Conservation (phyloP, 2,329 filamentous ascomycete genomes). For the Hortaea sp. region DNA sequence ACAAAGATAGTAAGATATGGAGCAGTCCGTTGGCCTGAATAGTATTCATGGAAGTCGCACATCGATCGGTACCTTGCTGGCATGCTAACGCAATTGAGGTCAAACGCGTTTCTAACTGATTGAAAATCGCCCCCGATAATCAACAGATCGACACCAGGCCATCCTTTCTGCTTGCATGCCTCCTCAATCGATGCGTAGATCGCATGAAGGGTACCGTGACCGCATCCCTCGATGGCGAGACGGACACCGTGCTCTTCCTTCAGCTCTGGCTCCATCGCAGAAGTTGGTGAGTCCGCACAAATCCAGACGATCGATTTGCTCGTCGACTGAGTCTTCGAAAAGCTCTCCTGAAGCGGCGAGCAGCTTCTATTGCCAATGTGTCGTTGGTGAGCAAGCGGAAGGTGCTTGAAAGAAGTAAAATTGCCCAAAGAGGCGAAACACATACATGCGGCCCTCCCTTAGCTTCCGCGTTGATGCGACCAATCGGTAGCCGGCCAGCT, state of each 20-base stretch:
- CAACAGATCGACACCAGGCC: slow-evolving; percentile 75
- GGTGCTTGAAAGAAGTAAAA: background rate
- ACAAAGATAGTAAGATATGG: slow-evolving; percentile 89
- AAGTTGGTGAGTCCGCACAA: background rate
- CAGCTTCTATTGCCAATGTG: background rate
- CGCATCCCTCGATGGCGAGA: slow-evolving; percentile 80
- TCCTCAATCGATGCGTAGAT: slow-evolving; percentile 74
- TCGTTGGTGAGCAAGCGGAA: background rate
- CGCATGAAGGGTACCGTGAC: slow-evolving; percentile 81
- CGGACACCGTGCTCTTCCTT: slow-evolving; percentile 39
- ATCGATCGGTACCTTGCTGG: slow-evolving; percentile 78
- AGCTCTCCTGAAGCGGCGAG: background rate
- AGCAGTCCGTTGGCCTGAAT: slow-evolving; percentile 64
- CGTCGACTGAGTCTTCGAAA: background rate
- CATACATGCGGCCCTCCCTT: background rate
- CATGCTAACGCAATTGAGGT: slow-evolving; percentile 81
- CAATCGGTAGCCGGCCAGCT: too few relatives aligned
- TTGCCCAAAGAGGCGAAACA: background rate
- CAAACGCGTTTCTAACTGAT: slow-evolving; percentile 77
- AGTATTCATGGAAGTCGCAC: slow-evolving; percentile 91
- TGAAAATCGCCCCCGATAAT: slow-evolving; percentile 97
- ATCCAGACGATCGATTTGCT: background rate
- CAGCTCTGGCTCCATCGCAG: slow-evolving; percentile 7
- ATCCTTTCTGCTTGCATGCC: slow-evolving; percentile 60
- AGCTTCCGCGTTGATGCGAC: too few relatives aligned